Evolutionary conservation across 1,284 basidiomycete species (phyloP).

Genomic region (Ceratobasidium sp.): DNA sequence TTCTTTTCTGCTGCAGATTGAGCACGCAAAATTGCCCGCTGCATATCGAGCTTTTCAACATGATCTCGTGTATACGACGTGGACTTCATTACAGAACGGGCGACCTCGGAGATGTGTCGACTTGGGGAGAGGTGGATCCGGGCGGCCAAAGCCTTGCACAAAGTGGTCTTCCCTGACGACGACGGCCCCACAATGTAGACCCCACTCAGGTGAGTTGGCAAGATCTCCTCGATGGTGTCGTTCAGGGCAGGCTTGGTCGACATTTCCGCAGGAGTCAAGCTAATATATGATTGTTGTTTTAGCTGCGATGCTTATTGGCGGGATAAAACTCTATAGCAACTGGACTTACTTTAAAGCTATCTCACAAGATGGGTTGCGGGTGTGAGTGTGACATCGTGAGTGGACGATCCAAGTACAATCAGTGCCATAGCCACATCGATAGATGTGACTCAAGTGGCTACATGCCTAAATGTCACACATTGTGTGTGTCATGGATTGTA

Average conservation of each 20-base stretch:
- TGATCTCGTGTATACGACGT: constrained; percentile 64
- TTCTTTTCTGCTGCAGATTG: constrained; percentile 61
- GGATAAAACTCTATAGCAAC: not conserved
- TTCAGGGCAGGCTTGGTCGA: too few species aligned
- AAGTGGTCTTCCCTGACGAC: constrained; percentile 72
- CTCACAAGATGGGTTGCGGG: too few species aligned
- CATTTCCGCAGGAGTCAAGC: too few species aligned
- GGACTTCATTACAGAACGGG: constrained; percentile 63
- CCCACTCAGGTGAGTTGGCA: constrained; percentile 13
- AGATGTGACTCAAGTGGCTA: constrained; percentile 22
- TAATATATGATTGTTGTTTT: too few species aligned
- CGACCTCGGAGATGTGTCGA: constrained; percentile 63
- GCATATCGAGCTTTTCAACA: constrained; percentile 65
- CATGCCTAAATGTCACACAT: not conserved
- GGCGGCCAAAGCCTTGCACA: constrained; percentile 62
- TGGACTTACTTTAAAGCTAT: not conserved
- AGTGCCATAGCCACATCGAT: constrained; percentile 18
- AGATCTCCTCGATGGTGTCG: not conserved
- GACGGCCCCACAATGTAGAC: constrained; percentile 66
- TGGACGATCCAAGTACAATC: not conserved
- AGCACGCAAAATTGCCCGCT: constrained; percentile 66
- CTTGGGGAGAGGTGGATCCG: not conserved
- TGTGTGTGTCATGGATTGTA: too few species aligned
- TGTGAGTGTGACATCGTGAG: too few species aligned
- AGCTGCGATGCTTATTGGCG: not conserved